Conservation (phyloP, 345 rosid genomes). For the Hypericum androsaemum region DNA sequence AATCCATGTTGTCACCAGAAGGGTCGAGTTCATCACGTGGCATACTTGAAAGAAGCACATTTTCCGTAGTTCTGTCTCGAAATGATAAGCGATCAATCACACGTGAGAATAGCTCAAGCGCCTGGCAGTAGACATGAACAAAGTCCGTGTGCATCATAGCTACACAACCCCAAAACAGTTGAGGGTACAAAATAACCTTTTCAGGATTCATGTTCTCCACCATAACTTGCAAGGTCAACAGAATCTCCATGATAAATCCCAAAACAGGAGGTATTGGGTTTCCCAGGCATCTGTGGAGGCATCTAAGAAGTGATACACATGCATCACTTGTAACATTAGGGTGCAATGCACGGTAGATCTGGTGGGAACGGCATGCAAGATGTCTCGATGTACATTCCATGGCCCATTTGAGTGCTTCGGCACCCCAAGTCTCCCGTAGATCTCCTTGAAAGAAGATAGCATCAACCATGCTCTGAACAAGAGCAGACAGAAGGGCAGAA, state of each 20-base stretch:
- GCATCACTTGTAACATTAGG: slow-evolving; percentile 94
- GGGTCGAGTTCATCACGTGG: slow-evolving; percentile 75
- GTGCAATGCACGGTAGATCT: slow-evolving; percentile 89
- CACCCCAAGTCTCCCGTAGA: slow-evolving; percentile 98
- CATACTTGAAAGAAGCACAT: slow-evolving; percentile 95
- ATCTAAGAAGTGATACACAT: slow-evolving; percentile 84
- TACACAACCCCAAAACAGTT: slow-evolving; percentile 96
- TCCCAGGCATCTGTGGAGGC: slow-evolving; percentile 92
- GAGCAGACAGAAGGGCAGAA: slow-evolving; percentile 90
- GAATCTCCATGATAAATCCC: slow-evolving; percentile 93
- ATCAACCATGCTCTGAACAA: slow-evolving; percentile 98
- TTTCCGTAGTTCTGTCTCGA: slow-evolving; percentile 87
- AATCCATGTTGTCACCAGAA: slow-evolving; percentile 41
- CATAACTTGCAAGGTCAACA: slow-evolving; percentile 92
- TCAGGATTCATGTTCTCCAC: slow-evolving; percentile 99
- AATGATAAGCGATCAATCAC: slow-evolving; percentile 83
- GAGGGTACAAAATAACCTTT: slow-evolving; percentile 94
- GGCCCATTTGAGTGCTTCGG: slow-evolving; percentile 98
- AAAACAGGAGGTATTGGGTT: slow-evolving; percentile 92
- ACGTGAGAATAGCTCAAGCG: slow-evolving; percentile 88
- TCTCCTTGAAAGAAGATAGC: slow-evolving; percentile 99
- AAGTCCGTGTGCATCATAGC: slow-evolving; percentile 99
- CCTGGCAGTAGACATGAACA: slow-evolving; percentile 95
- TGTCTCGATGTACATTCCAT: slow-evolving; percentile 99
- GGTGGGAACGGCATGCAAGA: slow-evolving; percentile 97